Percentiles rank a stretch among this genome's conserved stretches.
Evolutionary conservation across 2,329 filamentous ascomycete genomes (phyloP).

Genomic region (Colletotrichum lini): DNA sequence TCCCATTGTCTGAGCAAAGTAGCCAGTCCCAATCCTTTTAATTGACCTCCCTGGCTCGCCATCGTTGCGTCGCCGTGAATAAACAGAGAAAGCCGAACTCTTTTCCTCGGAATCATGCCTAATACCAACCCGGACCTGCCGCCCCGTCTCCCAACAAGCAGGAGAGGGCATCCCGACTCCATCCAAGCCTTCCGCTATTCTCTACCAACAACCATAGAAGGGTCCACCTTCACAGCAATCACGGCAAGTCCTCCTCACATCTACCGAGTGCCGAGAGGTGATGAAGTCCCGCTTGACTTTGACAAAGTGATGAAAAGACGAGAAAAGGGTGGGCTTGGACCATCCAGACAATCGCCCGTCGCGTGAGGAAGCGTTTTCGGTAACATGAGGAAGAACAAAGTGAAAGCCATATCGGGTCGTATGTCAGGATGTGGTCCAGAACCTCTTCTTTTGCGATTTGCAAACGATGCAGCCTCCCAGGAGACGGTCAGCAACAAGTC

Average conservation of each 20-base stretch:
- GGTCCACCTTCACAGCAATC: constrained; percentile 11
- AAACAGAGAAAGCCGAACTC: constrained; percentile 42
- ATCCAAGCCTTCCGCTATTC: constrained; percentile 19
- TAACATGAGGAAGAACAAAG: constrained; percentile 50
- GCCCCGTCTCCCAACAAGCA: constrained; percentile 25
- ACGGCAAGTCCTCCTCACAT: constrained; percentile 29
- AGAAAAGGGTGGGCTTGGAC: constrained; percentile 30
- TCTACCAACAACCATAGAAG: constrained; percentile 24
- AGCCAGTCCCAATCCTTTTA: constrained; percentile 41
- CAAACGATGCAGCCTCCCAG: constrained; percentile 51
- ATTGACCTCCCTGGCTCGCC: constrained; percentile 41
- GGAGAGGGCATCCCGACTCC: constrained; percentile 38
- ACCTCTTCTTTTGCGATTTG: constrained; percentile 55
- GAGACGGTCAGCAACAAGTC: constrained; percentile 22
- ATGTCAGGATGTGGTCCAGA: constrained; percentile 66
- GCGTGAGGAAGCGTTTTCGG: constrained; percentile 30
- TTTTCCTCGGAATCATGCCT: constrained; percentile 43
- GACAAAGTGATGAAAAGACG: constrained; percentile 39
- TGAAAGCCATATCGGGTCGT: constrained; percentile 65
- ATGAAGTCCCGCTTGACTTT: constrained; percentile 27
- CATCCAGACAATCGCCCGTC: constrained; percentile 31
- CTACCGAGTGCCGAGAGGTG: constrained; percentile 32
- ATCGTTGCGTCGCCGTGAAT: constrained; percentile 38
- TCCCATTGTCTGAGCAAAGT: constrained; percentile 40
- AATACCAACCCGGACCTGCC: constrained; percentile 40